Percentiles rank a stretch among this genome's conserved stretches.
These are phyloP conservation scores for Saccharomyces kudriavzevii DNA, from an alignment of 805 yeast species.

Conservation along the genomic window DNA sequence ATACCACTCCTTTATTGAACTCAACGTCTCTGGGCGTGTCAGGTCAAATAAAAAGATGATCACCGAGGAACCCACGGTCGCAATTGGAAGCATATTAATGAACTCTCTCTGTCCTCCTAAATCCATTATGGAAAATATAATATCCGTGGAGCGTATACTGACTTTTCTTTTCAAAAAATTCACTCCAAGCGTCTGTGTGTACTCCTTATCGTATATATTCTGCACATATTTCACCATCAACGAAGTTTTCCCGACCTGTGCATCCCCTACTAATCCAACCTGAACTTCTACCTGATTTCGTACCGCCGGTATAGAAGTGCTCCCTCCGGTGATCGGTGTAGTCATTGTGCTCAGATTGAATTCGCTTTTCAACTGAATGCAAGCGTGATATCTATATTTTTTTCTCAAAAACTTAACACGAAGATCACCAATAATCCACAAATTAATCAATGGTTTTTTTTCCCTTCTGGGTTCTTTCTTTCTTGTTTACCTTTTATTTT, in stretches of 20 bases:
- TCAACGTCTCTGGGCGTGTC: slow-evolving; percentile 73
- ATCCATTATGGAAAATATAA: slow-evolving; percentile 89
- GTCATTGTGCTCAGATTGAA: not conserved
- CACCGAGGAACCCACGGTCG: slow-evolving; percentile 86
- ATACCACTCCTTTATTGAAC: slow-evolving; percentile 87
- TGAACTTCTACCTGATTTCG: slow-evolving; percentile 38
- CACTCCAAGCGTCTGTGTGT: slow-evolving; percentile 88
- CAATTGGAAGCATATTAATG: slow-evolving; percentile 88
- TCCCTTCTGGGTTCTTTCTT: not conserved
- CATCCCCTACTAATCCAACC: slow-evolving; percentile 89
- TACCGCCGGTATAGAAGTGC: slow-evolving; percentile 9
- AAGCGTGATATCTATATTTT: not conserved
- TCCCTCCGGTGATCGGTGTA: not conserved
- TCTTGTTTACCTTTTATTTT: not conserved
- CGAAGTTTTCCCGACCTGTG: slow-evolving; percentile 91
- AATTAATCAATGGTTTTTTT: not conserved
- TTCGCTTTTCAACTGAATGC: not conserved
- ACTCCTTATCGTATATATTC: slow-evolving; percentile 81
- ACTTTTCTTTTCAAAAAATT: slow-evolving; percentile 88
- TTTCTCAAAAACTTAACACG: not conserved
- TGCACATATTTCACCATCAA: slow-evolving; percentile 95
- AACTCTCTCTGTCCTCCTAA: slow-evolving; percentile 91
- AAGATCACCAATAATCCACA: not conserved
- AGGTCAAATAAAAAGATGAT: slow-evolving; percentile 82
- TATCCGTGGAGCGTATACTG: slow-evolving; percentile 72